A percentile compares a stretch with the other conserved stretches of the same genome.
Evolutionary conservation across 1,284 basidiomycete genomes (phyloP).

Genomic region (Vanrija sp.): DNA sequence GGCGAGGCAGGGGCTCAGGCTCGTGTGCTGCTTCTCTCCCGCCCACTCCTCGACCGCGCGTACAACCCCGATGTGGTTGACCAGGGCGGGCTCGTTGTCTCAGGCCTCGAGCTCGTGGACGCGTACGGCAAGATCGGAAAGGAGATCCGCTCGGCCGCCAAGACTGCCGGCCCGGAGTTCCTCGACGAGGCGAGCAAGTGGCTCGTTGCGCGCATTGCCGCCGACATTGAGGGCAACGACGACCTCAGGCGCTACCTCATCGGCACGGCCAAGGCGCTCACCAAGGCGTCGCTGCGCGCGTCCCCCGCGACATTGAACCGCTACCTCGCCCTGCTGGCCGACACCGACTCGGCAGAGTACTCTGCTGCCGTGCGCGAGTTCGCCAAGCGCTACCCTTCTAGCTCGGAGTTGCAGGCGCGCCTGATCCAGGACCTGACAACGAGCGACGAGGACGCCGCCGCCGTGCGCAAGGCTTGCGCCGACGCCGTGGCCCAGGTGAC

Average conservation of each 20-base stretch:
- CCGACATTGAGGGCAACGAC: conserved; percentile 17
- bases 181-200: conserved; percentile 33
- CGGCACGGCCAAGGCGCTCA: conserved; percentile 29
- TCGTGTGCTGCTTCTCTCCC: conserved; percentile 28
- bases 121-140: conserved; percentile 39
- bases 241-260: conserved; percentile 38
- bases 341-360: conserved; percentile 5
- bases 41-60: conserved; percentile 37
- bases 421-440: too few relatives aligned
- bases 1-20: conserved; percentile 18
- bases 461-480: conserved; percentile 19
- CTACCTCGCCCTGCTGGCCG: conserved; percentile 28
- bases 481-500: conserved; percentile 18
- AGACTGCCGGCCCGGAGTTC: conserved; percentile 20
- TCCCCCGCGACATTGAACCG: conserved; percentile 22
- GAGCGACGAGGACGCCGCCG: neutral
- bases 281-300: conserved; percentile 30
- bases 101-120: conserved; percentile 34
- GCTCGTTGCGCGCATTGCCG: conserved; percentile 32
- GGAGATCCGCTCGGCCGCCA: conserved; percentile 25
- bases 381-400: conserved; percentile 27
- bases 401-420: conserved; percentile 31
- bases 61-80: conserved; percentile 32
- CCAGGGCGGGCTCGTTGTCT: conserved; percentile 18
- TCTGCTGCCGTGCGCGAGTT: conserved; percentile 21